A percentile compares a stretch with the other conserved stretches of the same genome.
These are phyloP conservation scores for Fusarium sarcochroum DNA, from an alignment of 2,329 filamentous ascomycete genomes.

Conservation along the genomic window DNA sequence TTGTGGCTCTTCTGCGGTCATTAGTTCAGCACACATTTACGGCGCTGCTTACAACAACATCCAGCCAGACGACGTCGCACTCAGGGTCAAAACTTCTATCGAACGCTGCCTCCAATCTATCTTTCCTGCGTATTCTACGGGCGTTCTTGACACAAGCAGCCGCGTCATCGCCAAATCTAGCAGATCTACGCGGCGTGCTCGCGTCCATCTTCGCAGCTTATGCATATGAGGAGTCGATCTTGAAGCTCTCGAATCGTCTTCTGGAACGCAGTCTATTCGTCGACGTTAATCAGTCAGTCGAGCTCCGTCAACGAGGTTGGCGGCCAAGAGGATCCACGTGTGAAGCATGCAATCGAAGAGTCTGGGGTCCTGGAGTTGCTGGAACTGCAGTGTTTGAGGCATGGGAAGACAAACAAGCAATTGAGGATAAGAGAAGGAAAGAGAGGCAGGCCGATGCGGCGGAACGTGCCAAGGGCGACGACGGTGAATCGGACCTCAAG, in stretches of 20 bases:
- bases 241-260: slow-evolving; percentile 86
- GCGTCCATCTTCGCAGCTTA: slow-evolving; percentile 95
- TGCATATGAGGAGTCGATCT: slow-evolving; percentile 91
- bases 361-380: slow-evolving; percentile 88
- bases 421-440: slow-evolving; percentile 62
- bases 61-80: slow-evolving; percentile 59
- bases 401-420: slow-evolving; percentile 77
- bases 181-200: slow-evolving; percentile 87
- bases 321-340: slow-evolving; percentile 88
- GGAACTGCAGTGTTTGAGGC: slow-evolving; percentile 82
- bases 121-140: slow-evolving; percentile 89
- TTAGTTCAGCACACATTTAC: slow-evolving; percentile 94
- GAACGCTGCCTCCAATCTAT: slow-evolving; percentile 69
- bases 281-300: slow-evolving; percentile 81
- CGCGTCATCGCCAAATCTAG: slow-evolving; percentile 84
- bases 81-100: slow-evolving; percentile 54
- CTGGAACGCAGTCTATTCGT: slow-evolving; percentile 91
- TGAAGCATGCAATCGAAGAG: slow-evolving; percentile 83
- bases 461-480: slow-evolving; percentile 57
- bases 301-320: slow-evolving; percentile 88
- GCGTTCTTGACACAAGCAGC: slow-evolving; percentile 90
- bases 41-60: slow-evolving; percentile 83
- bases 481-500: slow-evolving; percentile 53
- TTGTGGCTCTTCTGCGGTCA: slow-evolving; percentile 78
- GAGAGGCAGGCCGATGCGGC: slow-evolving; percentile 57